These are phyloP conservation scores for Tricholoma sp. DNA, from an alignment of 768 basidiomycete species.

Conservation along the genomic window DNA sequence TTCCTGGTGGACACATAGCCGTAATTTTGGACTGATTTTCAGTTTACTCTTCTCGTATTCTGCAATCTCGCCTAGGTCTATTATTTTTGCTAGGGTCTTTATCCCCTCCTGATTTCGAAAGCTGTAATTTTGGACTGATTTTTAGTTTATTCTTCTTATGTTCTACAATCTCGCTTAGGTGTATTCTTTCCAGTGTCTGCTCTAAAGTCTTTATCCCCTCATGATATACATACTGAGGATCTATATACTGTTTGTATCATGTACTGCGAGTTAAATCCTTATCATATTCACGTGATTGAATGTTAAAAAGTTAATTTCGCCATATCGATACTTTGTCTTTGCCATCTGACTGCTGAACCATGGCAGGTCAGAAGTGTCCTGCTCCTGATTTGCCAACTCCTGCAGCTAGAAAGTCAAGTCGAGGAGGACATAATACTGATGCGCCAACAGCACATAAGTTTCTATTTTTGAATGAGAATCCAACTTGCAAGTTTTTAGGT, in stretches of 20 bases:
- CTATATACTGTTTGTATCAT: background rate
- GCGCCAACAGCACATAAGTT: background rate
- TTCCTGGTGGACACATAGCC: background rate
- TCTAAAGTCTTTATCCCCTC: background rate
- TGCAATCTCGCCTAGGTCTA: background rate
- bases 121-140: no score
- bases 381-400: background rate
- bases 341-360: background rate
- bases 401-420: background rate
- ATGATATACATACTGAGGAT: background rate
- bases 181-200: background rate
- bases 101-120: background rate
- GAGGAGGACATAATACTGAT: background rate
- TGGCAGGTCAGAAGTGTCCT: background rate
- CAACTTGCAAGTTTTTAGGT: background rate
- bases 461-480: background rate
- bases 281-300: background rate
- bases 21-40: background rate
- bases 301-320: background rate
- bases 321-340: background rate
- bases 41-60: background rate
- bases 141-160: background rate
- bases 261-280: background rate
- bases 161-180: background rate
- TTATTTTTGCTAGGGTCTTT: background rate